Evolutionary conservation across 331 rosid genomes (phyloP), one percentile per base, ranked within the genome.

Genomic region (Phaseolus coccineus): DNA sequence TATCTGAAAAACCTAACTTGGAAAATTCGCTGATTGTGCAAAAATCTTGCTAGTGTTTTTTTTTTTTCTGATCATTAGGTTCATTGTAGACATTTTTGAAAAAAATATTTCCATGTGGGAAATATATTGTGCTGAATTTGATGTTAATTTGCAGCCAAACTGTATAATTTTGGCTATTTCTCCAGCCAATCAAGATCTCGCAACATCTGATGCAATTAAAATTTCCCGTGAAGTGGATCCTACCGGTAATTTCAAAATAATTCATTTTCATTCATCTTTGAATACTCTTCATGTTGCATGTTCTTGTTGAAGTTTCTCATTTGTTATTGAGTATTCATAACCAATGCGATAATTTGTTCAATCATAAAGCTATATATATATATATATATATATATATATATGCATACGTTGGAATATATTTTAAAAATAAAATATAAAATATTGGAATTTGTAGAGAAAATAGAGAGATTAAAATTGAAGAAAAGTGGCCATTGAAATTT

Each of bases 111-210:
- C 74, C 69, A 28, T 67, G 63, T 30, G 19, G 24, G 28, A 64
- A 63, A 65, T 75, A 46, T 56, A 12, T 12, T 55, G 6, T 51
- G 56, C 65, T 81, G 56, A 81, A 81, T 42, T 69, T 81, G 52
- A 59, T 77, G 28, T 78, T 85, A 46, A 51, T 81, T 61, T 83
- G 88, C 89, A 94, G 98, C 98, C 98, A 46, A 94, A 94, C 85
- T 89, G 97, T 86, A 92, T 94, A 55, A 94, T 94, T 86, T 87
- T 94, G 39, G 98, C 98, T 13, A 89, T 94, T 77, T 94, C 98
- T 71, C 98, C 98, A 31, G 97, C 98, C 64, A 94, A 94, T 88
- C 97, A 94, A 92, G 98, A 94, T 87, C 94, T 94, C 80, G 98
- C 98, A 65, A 94, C 98, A 16, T 94, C 98, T 8, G 98, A 94